Conservation (phyloP, 306 rosid species). For the Mucuna pruriens region DNA sequence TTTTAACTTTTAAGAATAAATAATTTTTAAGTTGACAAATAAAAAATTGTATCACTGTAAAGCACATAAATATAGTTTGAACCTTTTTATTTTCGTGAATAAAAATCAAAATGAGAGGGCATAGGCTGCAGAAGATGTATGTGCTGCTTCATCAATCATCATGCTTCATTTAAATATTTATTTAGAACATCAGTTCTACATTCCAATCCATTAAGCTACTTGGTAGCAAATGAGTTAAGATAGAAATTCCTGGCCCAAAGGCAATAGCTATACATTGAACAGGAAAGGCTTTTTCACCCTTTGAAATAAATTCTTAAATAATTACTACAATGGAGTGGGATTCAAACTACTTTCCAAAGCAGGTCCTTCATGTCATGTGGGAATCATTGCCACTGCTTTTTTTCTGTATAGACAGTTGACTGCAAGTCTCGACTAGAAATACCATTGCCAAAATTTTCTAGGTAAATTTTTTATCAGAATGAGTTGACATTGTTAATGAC, state of each 20-base stretch:
- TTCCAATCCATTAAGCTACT: not conserved
- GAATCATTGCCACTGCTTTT: not conserved
- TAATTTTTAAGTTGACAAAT: not conserved
- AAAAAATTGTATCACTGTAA: constrained; percentile 9
- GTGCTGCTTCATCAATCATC: not conserved
- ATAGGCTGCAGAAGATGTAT: not conserved
- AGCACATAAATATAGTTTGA: not conserved
- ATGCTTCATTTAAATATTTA: not conserved
- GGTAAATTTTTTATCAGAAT: not conserved
- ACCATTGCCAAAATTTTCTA: not conserved
- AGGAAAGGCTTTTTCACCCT: not conserved
- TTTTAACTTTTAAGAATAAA: too few species aligned
- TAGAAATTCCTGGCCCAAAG: constrained; percentile 27
- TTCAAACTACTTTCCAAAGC: not conserved
- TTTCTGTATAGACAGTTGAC: not conserved
- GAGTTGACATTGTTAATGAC: not conserved
- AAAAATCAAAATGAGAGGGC: constrained; percentile 21
- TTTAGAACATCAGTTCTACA: not conserved
- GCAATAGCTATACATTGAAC: not conserved
- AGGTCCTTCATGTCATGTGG: not conserved
- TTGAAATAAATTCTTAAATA: not conserved
- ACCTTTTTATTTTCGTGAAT: constrained; percentile 1
- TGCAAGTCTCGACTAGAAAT: not conserved
- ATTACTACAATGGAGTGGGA: not conserved
- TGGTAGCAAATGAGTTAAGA: not conserved